Percentiles rank a stretch among this genome's conserved stretches.
Conservation (phyloP, 2,329 filamentous ascomycete genomes). For the Aspergillus tubingensis region DNA sequence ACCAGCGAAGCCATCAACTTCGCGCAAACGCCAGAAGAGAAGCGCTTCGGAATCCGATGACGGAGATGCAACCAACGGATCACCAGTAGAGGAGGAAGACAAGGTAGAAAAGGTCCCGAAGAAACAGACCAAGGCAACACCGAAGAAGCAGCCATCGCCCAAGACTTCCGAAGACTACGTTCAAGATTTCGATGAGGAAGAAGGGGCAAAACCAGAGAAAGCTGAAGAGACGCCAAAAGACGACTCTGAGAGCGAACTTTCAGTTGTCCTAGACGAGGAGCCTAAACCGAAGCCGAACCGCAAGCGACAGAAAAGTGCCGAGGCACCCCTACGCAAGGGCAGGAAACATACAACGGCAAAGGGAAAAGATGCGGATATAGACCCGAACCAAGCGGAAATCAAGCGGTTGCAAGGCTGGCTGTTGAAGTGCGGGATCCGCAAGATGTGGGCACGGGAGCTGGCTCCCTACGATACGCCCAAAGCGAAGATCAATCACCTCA, state of each 20-base stretch:
- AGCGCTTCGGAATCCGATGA: slow-evolving; percentile 30
- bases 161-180: slow-evolving; percentile 15
- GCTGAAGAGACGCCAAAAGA: slow-evolving; percentile 42
- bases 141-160: slow-evolving; percentile 10
- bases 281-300: slow-evolving; percentile 61
- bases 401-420: slow-evolving; percentile 86
- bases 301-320: slow-evolving; percentile 45
- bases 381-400: slow-evolving; percentile 74
- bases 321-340: slow-evolving; percentile 26
- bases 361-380: slow-evolving; percentile 50
- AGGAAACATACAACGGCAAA: slow-evolving; percentile 39
- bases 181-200: slow-evolving; percentile 19
- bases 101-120: slow-evolving; percentile 18
- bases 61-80: slow-evolving; percentile 16
- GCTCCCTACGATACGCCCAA: slow-evolving; percentile 71
- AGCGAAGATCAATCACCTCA: slow-evolving; percentile 81
- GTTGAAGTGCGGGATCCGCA: slow-evolving; percentile 86
- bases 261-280: slow-evolving; percentile 74
- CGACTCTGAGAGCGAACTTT: slow-evolving; percentile 66
- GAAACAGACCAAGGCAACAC: slow-evolving; percentile 12
- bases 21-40: slow-evolving; percentile 40
- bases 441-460: slow-evolving; percentile 86
- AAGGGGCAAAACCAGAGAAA: slow-evolving; percentile 23
- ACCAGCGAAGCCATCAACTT: slow-evolving; percentile 20
- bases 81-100: slow-evolving; percentile 24